These are phyloP conservation scores for Colletotrichum acutatum DNA, from an alignment of 2,329 filamentous ascomycete species.

Conservation along the genomic window DNA sequence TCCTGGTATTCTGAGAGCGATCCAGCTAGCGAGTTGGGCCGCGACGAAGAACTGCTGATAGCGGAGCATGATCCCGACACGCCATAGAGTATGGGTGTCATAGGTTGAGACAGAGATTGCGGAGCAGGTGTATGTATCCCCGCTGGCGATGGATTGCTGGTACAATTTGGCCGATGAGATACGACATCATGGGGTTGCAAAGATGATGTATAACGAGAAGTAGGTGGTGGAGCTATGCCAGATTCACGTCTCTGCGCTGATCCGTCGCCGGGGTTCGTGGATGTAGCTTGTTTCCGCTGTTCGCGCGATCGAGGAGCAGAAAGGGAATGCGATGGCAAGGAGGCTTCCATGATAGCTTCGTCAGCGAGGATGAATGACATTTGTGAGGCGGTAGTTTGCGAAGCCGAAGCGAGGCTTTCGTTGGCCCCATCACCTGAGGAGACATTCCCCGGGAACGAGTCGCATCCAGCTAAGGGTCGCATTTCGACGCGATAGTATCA, in stretches of 20 bases:
- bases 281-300: slow-evolving; percentile 43
- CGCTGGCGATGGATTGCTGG: slow-evolving; percentile 16
- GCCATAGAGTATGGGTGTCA: slow-evolving; percentile 57
- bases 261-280: neutral
- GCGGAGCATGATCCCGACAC: slow-evolving; percentile 53
- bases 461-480: slow-evolving; percentile 59
- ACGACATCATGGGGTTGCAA: slow-evolving; percentile 24
- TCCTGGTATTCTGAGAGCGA: slow-evolving; percentile 56
- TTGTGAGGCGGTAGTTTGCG: slow-evolving; percentile 48
- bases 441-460: slow-evolving; percentile 46
- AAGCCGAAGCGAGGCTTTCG: slow-evolving; percentile 16
- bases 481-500: slow-evolving; percentile 42
- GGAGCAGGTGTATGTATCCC: slow-evolving; percentile 24
- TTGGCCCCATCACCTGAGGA: slow-evolving; percentile 18
- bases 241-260: slow-evolving; percentile 15
- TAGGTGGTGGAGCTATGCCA: neutral
- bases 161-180: neutral
- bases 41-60: slow-evolving; percentile 63
- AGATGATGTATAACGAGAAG: slow-evolving; percentile 38
- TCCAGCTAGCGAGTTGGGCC: slow-evolving; percentile 60
- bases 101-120: slow-evolving; percentile 51
- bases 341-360: slow-evolving; percentile 58
- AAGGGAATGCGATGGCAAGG: slow-evolving; percentile 43
- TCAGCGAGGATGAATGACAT: slow-evolving; percentile 65
- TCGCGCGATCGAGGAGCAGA: slow-evolving; percentile 43